Evolutionary conservation across 345 rosid genomes (phyloP).

Genomic region (Cochlearia excelsa): DNA sequence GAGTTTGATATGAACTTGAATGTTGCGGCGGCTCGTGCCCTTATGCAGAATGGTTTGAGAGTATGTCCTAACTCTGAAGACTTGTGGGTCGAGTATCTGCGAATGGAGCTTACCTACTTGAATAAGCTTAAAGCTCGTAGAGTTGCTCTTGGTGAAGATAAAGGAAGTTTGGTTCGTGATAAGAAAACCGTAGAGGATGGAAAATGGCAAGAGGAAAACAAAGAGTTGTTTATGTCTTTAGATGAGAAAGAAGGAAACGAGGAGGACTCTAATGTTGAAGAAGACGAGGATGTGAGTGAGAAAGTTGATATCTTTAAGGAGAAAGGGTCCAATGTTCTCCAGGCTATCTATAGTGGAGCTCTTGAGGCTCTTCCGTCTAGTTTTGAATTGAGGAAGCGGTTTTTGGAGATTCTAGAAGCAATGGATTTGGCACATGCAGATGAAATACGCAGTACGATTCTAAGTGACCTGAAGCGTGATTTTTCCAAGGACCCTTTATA

Average conservation of each 20-base stretch:
- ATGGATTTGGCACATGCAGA: conserved; percentile 62
- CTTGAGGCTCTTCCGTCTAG: conserved; percentile 65
- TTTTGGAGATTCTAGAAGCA: conserved; percentile 73
- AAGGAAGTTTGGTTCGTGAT: conserved; percentile 55
- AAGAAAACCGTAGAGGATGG: conserved; percentile 38
- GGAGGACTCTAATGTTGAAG: conserved; percentile 38
- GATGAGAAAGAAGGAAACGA: conserved; percentile 46
- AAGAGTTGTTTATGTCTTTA: conserved; percentile 60
- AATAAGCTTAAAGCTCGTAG: conserved; percentile 81
- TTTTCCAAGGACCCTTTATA: conserved; percentile 62
- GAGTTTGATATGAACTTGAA: conserved; percentile 82
- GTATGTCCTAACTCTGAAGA: conserved; percentile 75
- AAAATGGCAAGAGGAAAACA: conserved; percentile 66
- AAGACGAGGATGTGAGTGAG: conserved; percentile 46
- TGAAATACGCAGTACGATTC: conserved; percentile 53
- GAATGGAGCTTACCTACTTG: conserved; percentile 86
- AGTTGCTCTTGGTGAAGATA: conserved; percentile 76
- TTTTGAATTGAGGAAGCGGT: conserved; percentile 62
- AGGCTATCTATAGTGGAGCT: conserved; percentile 65
- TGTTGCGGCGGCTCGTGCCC: conserved; percentile 78
- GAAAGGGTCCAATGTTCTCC: conserved; percentile 60
- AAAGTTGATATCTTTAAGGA: conserved; percentile 55
- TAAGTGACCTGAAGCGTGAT: conserved; percentile 73
- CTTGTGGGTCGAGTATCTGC: conserved; percentile 86
- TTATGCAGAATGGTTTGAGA: conserved; percentile 88